A percentile compares a stretch with the other conserved stretches of the same genome.
Conservation (phyloP, 495 filamentous ascomycete genomes). For the Penicillium mononematosum region DNA sequence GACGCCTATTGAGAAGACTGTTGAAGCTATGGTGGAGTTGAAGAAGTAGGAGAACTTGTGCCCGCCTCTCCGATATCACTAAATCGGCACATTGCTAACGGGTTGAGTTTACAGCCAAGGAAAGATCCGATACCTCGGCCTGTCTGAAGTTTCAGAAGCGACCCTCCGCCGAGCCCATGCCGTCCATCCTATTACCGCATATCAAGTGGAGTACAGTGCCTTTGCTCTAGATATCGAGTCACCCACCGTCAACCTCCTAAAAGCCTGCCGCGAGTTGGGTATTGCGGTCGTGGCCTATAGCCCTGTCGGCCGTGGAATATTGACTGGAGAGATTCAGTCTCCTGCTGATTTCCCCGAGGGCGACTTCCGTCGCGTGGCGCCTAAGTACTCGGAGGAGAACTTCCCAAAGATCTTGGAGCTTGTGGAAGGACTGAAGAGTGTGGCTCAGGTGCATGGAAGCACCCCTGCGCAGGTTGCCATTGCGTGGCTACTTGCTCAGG, state of each 20-base stretch:
- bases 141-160: slow-evolving; percentile 54
- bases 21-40: slow-evolving; percentile 59
- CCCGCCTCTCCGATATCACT: no score
- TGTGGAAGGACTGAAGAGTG: slow-evolving; percentile 35
- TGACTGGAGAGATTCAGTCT: slow-evolving; percentile 49
- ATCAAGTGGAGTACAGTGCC: slow-evolving; percentile 64
- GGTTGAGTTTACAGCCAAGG: slow-evolving; percentile 41
- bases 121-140: slow-evolving; percentile 54
- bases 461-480: slow-evolving; percentile 47
- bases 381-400: slow-evolving; percentile 52
- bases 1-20: slow-evolving; percentile 56
- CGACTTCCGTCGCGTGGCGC: slow-evolving; percentile 40
- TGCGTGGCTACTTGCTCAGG: slow-evolving; percentile 54
- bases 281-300: slow-evolving; percentile 60
- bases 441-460: slow-evolving; percentile 49
- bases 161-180: slow-evolving; percentile 63
- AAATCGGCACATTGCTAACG: neutral
- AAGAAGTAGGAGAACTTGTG: slow-evolving; percentile 35
- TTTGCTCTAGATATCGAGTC: slow-evolving; percentile 61
- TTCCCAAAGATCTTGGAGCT: slow-evolving; percentile 48
- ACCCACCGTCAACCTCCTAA: slow-evolving; percentile 44
- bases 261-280: slow-evolving; percentile 60
- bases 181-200: slow-evolving; percentile 56
- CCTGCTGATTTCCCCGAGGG: slow-evolving; percentile 43
- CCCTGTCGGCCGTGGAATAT: slow-evolving; percentile 60